Base-by-base conservation (phyloP, 2,329 filamentous ascomycete species). In the Thermochaetoides dissita region DNA sequence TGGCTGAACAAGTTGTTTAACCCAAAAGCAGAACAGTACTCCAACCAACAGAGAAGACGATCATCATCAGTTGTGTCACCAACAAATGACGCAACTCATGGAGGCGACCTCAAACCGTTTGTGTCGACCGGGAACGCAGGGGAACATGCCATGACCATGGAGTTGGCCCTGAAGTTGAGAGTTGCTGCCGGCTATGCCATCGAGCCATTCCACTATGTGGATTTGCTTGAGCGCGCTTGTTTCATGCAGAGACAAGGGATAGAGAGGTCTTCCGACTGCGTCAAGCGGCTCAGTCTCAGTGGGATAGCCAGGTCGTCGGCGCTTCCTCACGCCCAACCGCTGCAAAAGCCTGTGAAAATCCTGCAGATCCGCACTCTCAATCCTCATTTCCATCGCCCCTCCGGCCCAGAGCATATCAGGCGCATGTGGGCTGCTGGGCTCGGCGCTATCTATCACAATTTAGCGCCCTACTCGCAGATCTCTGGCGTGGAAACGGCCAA, bases 141-240 rank as follows among this genome's bases (percentile, higher is more conserved):
- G 30, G 56, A 59, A 43, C 56, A 59, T 39, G 55, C 57, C 44
- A 61, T 64, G 54, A 57, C 53, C 9, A 56, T 64, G 45, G 54
- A 53, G 7, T 49, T 65, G n/a, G 62, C 59, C 2, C 40, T 53
- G 8, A 56, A 60, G 48, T 48, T 59, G 29, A 42, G 52, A 10
- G 40, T 57, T 32, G 58, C 57, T 1, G 47, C 52, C 33, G 57
- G 58, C 8, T 60, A 59, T 31, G 57, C 57, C 35, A 55, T 60
- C 37, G 58, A 60, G 50, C 57, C 58, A 3, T 60, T 55, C 36
- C 55, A 60, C 40, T 55, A 53, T 30, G 40, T 59, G 30, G 53
- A 59, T 41, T 44, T 59, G 7, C 44, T 59, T 5, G 49, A 55
- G 37, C 46, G 38, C 10, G 33, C 41, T 3, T 31, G 30, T 10